A percentile compares a stretch with the other conserved stretches of the same genome.
These are phyloP conservation scores for Hypholoma sublateritium DNA, from an alignment of 768 basidiomycete genomes.

Conservation along the genomic window DNA sequence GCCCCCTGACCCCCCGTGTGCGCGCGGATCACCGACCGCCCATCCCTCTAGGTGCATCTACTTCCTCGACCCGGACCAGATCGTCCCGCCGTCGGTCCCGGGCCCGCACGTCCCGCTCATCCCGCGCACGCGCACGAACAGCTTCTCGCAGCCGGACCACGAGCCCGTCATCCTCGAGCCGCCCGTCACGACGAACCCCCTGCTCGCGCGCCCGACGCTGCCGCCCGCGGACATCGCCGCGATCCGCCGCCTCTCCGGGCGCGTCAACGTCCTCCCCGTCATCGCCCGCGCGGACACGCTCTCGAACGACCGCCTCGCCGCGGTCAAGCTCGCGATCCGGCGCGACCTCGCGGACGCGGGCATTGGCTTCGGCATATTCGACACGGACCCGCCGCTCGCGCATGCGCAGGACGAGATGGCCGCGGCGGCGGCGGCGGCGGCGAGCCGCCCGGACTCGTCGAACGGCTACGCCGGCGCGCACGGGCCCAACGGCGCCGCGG, in stretches of 20 bases:
- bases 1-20: conserved; percentile 8
- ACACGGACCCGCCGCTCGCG: conserved; percentile 48
- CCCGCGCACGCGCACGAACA: conserved; percentile 67
- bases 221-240: conserved; percentile 71
- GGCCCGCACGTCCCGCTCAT: conserved; percentile 67
- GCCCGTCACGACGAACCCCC: conserved; percentile 71
- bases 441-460: conserved; percentile 47
- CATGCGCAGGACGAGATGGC: conserved; percentile 41
- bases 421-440: conserved; percentile 22
- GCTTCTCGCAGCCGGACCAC: conserved; percentile 68
- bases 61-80: conserved; percentile 82
- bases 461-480: conserved; percentile 45
- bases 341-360: conserved; percentile 81
- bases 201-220: conserved; percentile 64
- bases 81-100: conserved; percentile 69
- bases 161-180: conserved; percentile 82
- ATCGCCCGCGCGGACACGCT: conserved; percentile 80
- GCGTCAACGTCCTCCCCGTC: conserved; percentile 88
- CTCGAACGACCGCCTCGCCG: conserved; percentile 77
- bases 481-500: conserved; percentile 52
- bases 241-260: conserved; percentile 75
- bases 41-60: conserved; percentile 67
- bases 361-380: conserved; percentile 89
- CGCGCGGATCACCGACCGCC: conserved; percentile 16
- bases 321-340: conserved; percentile 78